Base-by-base conservation (phyloP, 176 grass and related monocot genomes). In the Oryza australiensis region DNA sequence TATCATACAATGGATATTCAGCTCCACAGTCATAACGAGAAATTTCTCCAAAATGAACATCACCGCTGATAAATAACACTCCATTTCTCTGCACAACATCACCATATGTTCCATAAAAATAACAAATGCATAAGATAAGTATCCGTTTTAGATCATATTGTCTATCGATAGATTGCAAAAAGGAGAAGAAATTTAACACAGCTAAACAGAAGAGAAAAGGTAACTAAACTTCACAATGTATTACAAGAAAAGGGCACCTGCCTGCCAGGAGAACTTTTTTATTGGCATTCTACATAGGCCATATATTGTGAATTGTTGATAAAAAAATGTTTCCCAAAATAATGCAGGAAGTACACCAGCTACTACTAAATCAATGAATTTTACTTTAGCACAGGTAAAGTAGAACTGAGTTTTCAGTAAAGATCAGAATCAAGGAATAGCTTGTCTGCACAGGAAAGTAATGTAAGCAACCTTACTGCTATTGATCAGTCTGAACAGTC, bases 31-130 rank as follows among this genome's bases (percentile, higher is more conserved):
- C 90, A 40, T 93, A 94, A 63, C 88, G 89, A 60, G 86, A 6
- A n/a, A 98, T 95, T 85, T 98, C 95, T 89, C 95, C 95, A 79
- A 93, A 98, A 74, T 98, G 95, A 82, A 98, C 84, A 91, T 98
- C 95, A 14, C 92, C 95, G 79, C 95, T 98, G 78, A 91, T 76
- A 72, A 98, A 98, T 74, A 95, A 75, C 76, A 94, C 86, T 83
- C 95, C 90, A 84, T 59, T 86, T 87, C 92, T 93, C 95, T 98
- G 90, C 81, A 86, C 22, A 86, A 7, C 70, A 63, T 55, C 51
- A 29, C 16, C 75, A 24, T 20, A 80, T 24, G 28, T 32, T 43
- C 57, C 24, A 14, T 64, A 85, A 60, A 69, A 76, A 16, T 16
- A 78, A 78, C 38, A 3, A 73, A 77, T 5, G 78, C 4, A n/a